Evolutionary conservation across 2,329 filamentous ascomycete genomes (phyloP).

Genomic region (Verticillium klebahnii): DNA sequence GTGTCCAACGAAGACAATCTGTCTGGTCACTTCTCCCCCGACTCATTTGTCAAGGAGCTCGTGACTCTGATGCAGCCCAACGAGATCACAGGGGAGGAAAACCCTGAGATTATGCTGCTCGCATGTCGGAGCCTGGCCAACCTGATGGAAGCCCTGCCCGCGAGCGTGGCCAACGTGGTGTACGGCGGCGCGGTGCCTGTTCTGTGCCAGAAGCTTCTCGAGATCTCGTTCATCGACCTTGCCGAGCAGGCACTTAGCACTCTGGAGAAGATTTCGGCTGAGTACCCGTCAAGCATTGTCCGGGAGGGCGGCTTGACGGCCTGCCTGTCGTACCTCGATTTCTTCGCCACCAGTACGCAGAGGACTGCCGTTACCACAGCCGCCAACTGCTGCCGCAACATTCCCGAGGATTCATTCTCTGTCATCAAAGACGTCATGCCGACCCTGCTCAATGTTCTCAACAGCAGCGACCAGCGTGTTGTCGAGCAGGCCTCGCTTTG

Average conservation of each 20-base stretch:
- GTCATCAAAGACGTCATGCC: conserved; percentile 96
- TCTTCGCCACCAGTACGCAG: conserved; percentile 96
- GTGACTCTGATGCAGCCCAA: conserved; percentile 88
- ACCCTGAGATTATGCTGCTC: conserved; percentile 94
- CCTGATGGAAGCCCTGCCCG: conserved; percentile 92
- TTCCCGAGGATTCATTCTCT: conserved; percentile 86
- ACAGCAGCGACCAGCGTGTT: conserved; percentile 91
- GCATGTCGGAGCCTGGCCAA: conserved; percentile 95
- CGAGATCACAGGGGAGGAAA: conserved; percentile 77
- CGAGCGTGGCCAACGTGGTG: conserved; percentile 90
- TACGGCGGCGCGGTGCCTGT: conserved; percentile 96
- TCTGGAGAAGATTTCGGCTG: conserved; percentile 92
- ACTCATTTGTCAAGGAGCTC: conserved; percentile 92
- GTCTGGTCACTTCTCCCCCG: conserved; percentile 89
- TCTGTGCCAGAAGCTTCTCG: conserved; percentile 87
- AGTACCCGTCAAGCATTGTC: conserved; percentile 93
- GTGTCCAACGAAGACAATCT: conserved; percentile 97
- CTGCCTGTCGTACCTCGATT: conserved; percentile 94
- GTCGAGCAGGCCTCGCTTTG: conserved; percentile 96
- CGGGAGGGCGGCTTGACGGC: conserved; percentile 91
- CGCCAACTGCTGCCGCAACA: conserved; percentile 96
- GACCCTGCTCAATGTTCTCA: conserved; percentile 82
- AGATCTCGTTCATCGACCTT: conserved; percentile 95
- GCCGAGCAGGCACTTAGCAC: conserved; percentile 97
- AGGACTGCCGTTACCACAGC: conserved; percentile 95